Evolutionary conservation across 208 protist genomes (phyloP).

Genomic region (Crithidia sp.): DNA sequence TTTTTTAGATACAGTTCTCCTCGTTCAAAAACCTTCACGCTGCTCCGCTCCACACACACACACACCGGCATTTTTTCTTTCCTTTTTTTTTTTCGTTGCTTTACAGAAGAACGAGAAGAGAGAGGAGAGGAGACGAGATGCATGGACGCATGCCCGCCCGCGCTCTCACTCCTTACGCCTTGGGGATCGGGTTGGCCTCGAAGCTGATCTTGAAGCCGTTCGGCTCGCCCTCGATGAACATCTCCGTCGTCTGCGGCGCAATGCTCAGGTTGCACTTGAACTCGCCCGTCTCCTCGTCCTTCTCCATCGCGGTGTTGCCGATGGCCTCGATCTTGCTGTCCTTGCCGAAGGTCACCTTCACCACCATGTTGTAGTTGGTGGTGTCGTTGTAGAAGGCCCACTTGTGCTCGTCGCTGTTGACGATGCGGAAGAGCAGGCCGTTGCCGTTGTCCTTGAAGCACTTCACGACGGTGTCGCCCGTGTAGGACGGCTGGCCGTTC

Average conservation of each 20-base stretch:
- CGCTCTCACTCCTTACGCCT: constrained; percentile 10
- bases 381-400: constrained; percentile 91
- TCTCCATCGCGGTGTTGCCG: constrained; percentile 62
- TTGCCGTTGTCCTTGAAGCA: constrained; percentile 87
- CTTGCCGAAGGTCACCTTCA: constrained; percentile 78
- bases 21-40: too few relatives aligned
- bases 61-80: too few relatives aligned
- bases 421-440: constrained; percentile 82
- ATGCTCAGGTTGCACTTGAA: constrained; percentile 68
- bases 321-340: constrained; percentile 67
- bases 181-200: constrained; percentile 67
- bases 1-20: too few relatives aligned
- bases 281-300: constrained; percentile 54
- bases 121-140: not conserved
- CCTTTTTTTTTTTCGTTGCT: too few relatives aligned
- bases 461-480: constrained; percentile 59
- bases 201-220: constrained; percentile 88
- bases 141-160: not conserved
- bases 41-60: too few relatives aligned
- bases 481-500: constrained; percentile 69
- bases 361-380: constrained; percentile 73
- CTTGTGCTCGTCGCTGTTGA: constrained; percentile 76
- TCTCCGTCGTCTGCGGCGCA: constrained; percentile 58
- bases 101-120: constrained; percentile 9
- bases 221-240: constrained; percentile 79